Evolutionary conservation across 2,329 filamentous ascomycete genomes (phyloP).

Genomic region (Pseudogymnoascus sp.): DNA sequence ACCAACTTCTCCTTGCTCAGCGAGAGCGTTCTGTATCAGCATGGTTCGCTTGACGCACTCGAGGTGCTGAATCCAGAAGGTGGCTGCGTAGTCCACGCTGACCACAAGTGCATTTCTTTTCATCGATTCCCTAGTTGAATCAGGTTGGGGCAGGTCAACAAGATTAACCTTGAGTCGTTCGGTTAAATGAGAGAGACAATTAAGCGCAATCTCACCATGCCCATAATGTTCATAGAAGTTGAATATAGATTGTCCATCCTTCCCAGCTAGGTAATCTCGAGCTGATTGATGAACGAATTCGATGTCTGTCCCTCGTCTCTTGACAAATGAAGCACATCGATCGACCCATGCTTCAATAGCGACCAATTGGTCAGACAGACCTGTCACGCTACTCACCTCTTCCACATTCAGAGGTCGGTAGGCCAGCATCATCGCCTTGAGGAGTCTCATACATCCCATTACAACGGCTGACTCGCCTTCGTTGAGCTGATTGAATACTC

Average conservation of each 20-base stretch:
- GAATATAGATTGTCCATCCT: constrained; percentile 18
- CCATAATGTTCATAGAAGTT: constrained; percentile 15
- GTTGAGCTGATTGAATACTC: constrained; percentile 19
- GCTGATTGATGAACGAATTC: constrained; percentile 28
- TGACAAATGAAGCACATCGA: constrained; percentile 25
- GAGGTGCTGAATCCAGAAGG: constrained; percentile 24
- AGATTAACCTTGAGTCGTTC: constrained; percentile 23
- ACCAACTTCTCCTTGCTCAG: constrained; percentile 12
- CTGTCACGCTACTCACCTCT: no score
- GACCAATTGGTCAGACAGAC: constrained; percentile 11
- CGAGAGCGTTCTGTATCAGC: constrained; percentile 10
- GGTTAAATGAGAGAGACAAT: constrained; percentile 22
- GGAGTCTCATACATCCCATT: constrained; percentile 19
- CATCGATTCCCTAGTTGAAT: constrained; percentile 18
- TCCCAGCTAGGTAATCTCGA: constrained; percentile 23
- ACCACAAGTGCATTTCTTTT: constrained; percentile 12
- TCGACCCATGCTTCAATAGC: constrained; percentile 14
- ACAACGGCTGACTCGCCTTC: constrained; percentile 15
- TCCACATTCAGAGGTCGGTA: no score
- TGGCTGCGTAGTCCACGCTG: constrained; percentile 23
- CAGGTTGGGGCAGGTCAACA: constrained; percentile 17
- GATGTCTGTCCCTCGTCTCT: constrained; percentile 18
- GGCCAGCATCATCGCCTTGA: constrained; percentile 22
- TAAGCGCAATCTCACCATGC: constrained; percentile 17
- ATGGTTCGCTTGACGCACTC: constrained; percentile 12